phyloP scores from a whole-genome alignment of 1,284 basidiomycete genomes.

The Wallemia ichthyophaga region DNA sequence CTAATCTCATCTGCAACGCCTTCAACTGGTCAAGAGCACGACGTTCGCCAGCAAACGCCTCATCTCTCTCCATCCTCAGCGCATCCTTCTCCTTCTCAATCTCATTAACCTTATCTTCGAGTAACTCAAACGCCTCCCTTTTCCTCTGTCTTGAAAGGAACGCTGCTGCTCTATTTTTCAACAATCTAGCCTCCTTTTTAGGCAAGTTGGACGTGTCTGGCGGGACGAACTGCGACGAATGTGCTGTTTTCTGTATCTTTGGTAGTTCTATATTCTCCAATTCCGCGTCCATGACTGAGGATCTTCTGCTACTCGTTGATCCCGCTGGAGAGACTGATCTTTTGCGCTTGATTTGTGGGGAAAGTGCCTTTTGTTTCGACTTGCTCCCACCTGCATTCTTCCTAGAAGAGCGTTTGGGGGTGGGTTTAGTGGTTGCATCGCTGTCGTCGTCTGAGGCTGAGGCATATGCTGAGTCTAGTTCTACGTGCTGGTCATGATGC shows the following conservation, averaged over 20 bases:
- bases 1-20: background rate
- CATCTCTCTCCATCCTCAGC: conserved; percentile 1
- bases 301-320: background rate
- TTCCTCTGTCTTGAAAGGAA: conserved; percentile 68
- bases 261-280: background rate
- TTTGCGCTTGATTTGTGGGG: background rate
- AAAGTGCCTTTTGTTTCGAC: background rate
- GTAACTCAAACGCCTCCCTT: conserved; percentile 63
- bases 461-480: too few species aligned
- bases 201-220: conserved; percentile 59
- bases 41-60: background rate
- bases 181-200: conserved; percentile 63
- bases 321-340: background rate
- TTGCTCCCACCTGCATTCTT: background rate
- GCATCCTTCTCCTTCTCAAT: conserved; percentile 6
- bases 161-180: conserved; percentile 69
- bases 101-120: conserved; percentile 37
- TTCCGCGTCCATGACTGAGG: background rate
- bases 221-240: conserved; percentile 27
- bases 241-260: background rate
- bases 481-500: too few species aligned
- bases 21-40: background rate
- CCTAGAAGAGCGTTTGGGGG: background rate
- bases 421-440: background rate
- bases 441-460: background rate